Percentiles rank a stretch among this genome's conserved stretches.
phyloP scores from a whole-genome alignment of 768 basidiomycete genomes.

The Neoboletus brunneissimus region DNA sequence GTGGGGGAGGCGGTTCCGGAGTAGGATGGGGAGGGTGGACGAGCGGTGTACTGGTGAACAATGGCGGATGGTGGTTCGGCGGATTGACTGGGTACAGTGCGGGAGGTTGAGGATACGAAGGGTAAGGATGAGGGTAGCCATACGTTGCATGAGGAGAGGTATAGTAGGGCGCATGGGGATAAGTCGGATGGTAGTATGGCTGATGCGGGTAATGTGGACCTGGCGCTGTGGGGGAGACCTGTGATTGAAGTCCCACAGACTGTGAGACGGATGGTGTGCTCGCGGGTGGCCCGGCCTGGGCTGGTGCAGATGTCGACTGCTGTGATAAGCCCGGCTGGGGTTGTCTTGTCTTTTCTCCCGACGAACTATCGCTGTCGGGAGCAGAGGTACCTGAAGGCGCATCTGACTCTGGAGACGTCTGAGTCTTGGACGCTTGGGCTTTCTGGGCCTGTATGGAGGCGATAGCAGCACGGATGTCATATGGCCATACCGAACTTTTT shows the following conservation, averaged over 20 bases:
- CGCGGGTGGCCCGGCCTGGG: slow-evolving; percentile 23
- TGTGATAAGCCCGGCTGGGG: slow-evolving; percentile 19
- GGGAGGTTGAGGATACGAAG: slow-evolving; percentile 33
- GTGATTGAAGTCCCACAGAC: slow-evolving; percentile 18
- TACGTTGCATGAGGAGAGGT: slow-evolving; percentile 37
- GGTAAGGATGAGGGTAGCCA: slow-evolving; percentile 40
- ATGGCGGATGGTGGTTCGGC: slow-evolving; percentile 26
- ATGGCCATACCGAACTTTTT: slow-evolving; percentile 69
- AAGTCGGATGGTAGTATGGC: slow-evolving; percentile 55
- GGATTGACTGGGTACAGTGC: slow-evolving; percentile 32
- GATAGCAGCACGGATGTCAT: slow-evolving; percentile 64
- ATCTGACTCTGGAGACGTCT: slow-evolving; percentile 12
- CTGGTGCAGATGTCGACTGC: slow-evolving; percentile 21
- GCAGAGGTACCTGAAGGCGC: slow-evolving; percentile 10
- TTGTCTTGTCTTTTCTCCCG: slow-evolving; percentile 14
- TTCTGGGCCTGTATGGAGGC: slow-evolving; percentile 42
- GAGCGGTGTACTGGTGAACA: slow-evolving; percentile 37
- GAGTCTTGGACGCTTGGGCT: slow-evolving; percentile 23
- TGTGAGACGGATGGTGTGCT: slow-evolving; percentile 17
- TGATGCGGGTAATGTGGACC: slow-evolving; percentile 48
- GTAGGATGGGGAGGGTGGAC: slow-evolving; percentile 33
- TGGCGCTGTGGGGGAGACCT: slow-evolving; percentile 21
- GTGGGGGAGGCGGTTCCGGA: slow-evolving; percentile 26
- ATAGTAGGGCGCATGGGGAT: slow-evolving; percentile 70
- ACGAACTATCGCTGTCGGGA: slow-evolving; percentile 11